A percentile compares a stretch with the other conserved stretches of the same genome.
Conservation (phyloP, 75 land plant genomes). For the Pinus tabuliformis region DNA sequence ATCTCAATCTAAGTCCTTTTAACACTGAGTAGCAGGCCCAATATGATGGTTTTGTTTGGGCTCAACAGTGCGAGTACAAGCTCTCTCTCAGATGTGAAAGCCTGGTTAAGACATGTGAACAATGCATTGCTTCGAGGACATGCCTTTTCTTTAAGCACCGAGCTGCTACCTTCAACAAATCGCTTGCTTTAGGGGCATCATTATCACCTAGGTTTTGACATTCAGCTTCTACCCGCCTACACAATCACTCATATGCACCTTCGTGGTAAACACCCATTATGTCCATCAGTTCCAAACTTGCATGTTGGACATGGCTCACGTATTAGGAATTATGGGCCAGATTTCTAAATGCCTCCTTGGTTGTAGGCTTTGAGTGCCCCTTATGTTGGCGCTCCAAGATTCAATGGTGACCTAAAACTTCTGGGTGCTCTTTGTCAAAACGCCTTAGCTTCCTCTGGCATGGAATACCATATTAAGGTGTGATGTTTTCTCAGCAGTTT, state of each 20-base stretch:
- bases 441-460: too few relatives aligned
- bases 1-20: conserved; percentile 34
- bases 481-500: too few relatives aligned
- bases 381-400: too few relatives aligned
- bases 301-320: conserved; percentile 15
- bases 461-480: too few relatives aligned
- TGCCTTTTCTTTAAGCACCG: conserved; percentile 88
- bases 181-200: conserved; percentile 93
- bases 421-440: too few relatives aligned
- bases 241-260: too few relatives aligned
- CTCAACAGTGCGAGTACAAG: conserved; percentile 75
- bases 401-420: too few relatives aligned
- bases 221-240: conserved; percentile 89
- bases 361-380: too few relatives aligned
- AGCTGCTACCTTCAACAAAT: conserved; percentile 82
- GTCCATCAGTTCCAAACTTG: too few relatives aligned
- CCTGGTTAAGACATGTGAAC: conserved; percentile 84
- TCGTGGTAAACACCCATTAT: too few relatives aligned
- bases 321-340: too few relatives aligned
- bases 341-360: too few relatives aligned
- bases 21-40: conserved; percentile 48
- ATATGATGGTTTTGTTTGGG: conserved; percentile 58
- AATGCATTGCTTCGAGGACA: conserved; percentile 94
- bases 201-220: conserved; percentile 84
- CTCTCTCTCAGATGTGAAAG: conserved; percentile 96